A percentile compares a stretch with the other conserved stretches of the same genome.
These are phyloP conservation scores for Begonia loranthoides DNA, from an alignment of 306 rosid genomes.

Conservation along the genomic window DNA sequence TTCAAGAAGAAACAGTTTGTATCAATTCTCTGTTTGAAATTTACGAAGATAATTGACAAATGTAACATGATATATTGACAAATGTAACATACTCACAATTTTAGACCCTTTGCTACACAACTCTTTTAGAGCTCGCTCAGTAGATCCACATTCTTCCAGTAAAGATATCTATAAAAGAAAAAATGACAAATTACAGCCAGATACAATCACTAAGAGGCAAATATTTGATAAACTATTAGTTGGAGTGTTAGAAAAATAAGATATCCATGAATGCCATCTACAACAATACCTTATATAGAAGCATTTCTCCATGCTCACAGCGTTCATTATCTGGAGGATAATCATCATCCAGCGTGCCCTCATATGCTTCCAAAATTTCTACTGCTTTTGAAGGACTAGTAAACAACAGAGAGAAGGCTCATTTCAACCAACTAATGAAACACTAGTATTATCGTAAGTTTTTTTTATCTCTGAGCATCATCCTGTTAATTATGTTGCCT, in stretches of 20 bases:
- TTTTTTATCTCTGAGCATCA: too few relatives aligned
- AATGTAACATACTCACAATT: constrained; percentile 38
- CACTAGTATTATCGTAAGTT: too few relatives aligned
- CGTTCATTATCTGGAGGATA: constrained; percentile 94
- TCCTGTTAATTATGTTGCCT: too few relatives aligned
- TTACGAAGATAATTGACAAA: too few relatives aligned
- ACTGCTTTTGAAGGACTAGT: constrained; percentile 75
- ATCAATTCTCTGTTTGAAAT: too few relatives aligned
- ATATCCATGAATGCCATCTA: not conserved
- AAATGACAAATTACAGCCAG: too few relatives aligned
- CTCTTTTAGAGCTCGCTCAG: constrained; percentile 81
- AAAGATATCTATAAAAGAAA: constrained; percentile 47
- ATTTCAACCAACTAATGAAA: too few relatives aligned
- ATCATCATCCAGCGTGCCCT: constrained; percentile 94
- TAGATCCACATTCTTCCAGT: constrained; percentile 65
- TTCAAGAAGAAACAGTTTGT: constrained; percentile 11
- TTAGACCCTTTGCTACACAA: constrained; percentile 62
- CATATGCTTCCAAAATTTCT: constrained; percentile 98
- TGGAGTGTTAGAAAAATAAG: too few relatives aligned
- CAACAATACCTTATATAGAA: constrained; percentile 66
- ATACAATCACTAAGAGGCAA: too few relatives aligned
- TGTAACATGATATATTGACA: too few relatives aligned
- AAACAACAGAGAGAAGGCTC: not conserved
- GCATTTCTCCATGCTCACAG: constrained; percentile 98
- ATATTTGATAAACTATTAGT: too few relatives aligned